phyloP scores from a whole-genome alignment of 306 rosid genomes.

The Trichosanthes cucumerina region DNA sequence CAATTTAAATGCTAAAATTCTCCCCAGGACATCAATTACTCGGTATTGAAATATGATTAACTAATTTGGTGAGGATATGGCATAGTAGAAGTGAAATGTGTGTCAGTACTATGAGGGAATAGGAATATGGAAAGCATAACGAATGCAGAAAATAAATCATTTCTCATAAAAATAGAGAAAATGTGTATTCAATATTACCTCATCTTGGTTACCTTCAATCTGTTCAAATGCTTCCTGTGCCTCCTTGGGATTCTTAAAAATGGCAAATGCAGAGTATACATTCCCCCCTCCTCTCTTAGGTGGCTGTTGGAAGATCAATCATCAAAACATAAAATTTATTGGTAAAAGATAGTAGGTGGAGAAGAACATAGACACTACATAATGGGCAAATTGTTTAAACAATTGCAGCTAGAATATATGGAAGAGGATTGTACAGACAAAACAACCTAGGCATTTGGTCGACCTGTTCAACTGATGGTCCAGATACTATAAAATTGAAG shows the following conservation, averaged over 20 bases:
- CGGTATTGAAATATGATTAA: background rate
- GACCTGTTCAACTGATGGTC: background rate
- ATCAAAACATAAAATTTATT: constrained; percentile 11
- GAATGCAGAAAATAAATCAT: background rate
- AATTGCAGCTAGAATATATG: too few species aligned
- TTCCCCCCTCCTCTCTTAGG: constrained; percentile 33
- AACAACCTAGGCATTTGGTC: background rate
- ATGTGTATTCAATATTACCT: constrained; percentile 30
- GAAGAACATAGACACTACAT: constrained; percentile 1
- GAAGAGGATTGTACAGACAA: background rate
- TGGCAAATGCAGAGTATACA: constrained; percentile 42
- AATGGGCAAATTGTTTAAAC: background rate
- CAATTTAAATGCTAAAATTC: background rate
- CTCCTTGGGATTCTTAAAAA: constrained; percentile 43
- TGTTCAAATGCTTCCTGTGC: constrained; percentile 50
- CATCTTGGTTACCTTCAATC: constrained; percentile 31
- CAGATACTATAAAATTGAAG: background rate
- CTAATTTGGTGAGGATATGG: background rate
- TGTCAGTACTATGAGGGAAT: background rate
- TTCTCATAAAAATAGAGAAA: background rate
- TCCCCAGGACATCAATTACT: background rate
- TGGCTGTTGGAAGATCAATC: constrained; percentile 36
- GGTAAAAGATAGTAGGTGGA: background rate
- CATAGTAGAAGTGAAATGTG: background rate
- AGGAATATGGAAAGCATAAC: background rate